phyloP scores from a whole-genome alignment of 2,329 filamentous ascomycete species.

The Penicillium sp. region DNA sequence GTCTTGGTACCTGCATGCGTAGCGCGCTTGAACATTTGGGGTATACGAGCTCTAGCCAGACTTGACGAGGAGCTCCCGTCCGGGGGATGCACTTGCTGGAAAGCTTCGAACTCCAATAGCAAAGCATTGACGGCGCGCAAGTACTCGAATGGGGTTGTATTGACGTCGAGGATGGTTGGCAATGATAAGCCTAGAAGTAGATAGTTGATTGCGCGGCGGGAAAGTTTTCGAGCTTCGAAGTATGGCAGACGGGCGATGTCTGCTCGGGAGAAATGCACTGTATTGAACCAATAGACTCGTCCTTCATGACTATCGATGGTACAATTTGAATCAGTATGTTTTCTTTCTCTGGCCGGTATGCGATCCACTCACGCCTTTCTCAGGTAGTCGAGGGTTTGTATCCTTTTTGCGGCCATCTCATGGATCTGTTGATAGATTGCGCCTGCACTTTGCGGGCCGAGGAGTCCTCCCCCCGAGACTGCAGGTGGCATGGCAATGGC shows the following conservation, averaged over 20 bases:
- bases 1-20: conserved; percentile 55
- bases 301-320: conserved; percentile 70
- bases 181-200: conserved; percentile 88
- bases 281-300: conserved; percentile 97
- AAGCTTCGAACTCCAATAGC: conserved; percentile 86
- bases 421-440: conserved; percentile 67
- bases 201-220: conserved; percentile 88
- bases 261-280: conserved; percentile 79
- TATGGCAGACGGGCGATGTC: conserved; percentile 80
- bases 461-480: conserved; percentile 30
- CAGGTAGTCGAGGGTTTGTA: conserved; percentile 89
- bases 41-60: conserved; percentile 72
- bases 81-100: conserved; percentile 79
- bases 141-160: conserved; percentile 75
- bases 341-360: neutral
- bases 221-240: conserved; percentile 77
- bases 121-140: conserved; percentile 81
- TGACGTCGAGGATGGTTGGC: conserved; percentile 82
- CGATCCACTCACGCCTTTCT: conserved; percentile 72
- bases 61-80: conserved; percentile 66
- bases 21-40: conserved; percentile 74
- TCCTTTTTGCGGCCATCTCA: conserved; percentile 83
- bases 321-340: conserved; percentile 13
- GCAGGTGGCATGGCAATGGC: conserved; percentile 29
- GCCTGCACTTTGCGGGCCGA: conserved; percentile 50